Percentiles rank a stretch among this genome's conserved stretches.
Conservation (phyloP, 2,329 filamentous ascomycete genomes). For the Colletotrichum gigasporum region DNA sequence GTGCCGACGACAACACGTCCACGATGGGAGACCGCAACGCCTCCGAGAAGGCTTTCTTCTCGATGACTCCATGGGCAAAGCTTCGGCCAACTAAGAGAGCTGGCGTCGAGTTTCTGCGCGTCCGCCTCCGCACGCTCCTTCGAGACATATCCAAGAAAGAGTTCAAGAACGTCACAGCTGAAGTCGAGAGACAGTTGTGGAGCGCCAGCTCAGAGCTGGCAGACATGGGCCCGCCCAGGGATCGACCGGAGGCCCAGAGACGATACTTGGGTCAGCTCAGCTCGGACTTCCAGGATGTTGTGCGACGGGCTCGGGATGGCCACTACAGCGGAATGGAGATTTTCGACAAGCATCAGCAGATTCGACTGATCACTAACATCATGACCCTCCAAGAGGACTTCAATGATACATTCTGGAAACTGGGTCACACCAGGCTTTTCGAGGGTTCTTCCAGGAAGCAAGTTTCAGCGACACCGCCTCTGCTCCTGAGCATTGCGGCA, state of each 20-base stretch:
- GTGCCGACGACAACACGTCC: slow-evolving; percentile 42
- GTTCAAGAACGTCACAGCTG: slow-evolving; percentile 8
- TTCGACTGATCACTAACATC: slow-evolving; percentile 50
- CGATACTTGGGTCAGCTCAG: slow-evolving; percentile 46
- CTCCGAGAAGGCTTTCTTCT: slow-evolving; percentile 50
- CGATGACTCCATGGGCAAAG: slow-evolving; percentile 44
- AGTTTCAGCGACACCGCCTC: too few species aligned
- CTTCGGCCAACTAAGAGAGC: slow-evolving; percentile 40
- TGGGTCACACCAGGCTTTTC: slow-evolving; percentile 33
- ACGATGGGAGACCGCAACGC: slow-evolving; percentile 41
- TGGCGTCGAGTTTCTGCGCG: slow-evolving; percentile 47
- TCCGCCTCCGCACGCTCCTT: slow-evolving; percentile 47
- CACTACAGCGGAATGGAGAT: slow-evolving; percentile 43
- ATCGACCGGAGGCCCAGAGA: slow-evolving; percentile 41
- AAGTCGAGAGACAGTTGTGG: neutral
- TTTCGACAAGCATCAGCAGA: slow-evolving; percentile 37
- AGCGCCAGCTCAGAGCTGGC: slow-evolving; percentile 31
- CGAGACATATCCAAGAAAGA: slow-evolving; percentile 48
- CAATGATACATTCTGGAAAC: slow-evolving; percentile 36
- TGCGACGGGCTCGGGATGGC: slow-evolving; percentile 43
- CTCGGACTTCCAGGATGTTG: slow-evolving; percentile 40
- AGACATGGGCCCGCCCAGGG: slow-evolving; percentile 42
- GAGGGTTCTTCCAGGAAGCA: slow-evolving; percentile 5
- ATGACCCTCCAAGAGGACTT: slow-evolving; percentile 49
- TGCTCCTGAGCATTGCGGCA: neutral